These are phyloP conservation scores for Colletotrichum sp. DNA, from an alignment of 2,329 filamentous ascomycete species.

Conservation along the genomic window DNA sequence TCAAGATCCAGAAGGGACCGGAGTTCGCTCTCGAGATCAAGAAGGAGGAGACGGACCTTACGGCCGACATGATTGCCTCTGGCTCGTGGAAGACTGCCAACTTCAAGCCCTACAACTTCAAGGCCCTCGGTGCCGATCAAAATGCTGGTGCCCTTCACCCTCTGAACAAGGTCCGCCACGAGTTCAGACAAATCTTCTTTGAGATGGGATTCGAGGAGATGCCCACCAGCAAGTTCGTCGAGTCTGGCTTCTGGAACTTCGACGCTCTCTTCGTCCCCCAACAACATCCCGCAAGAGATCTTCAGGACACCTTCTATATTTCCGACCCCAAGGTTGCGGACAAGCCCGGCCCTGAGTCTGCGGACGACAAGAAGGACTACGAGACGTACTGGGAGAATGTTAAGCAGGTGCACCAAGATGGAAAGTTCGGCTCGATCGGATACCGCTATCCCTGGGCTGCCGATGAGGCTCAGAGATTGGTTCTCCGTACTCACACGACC, in stretches of 20 bases:
- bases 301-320: conserved; percentile 99
- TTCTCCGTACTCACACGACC: conserved; percentile 95
- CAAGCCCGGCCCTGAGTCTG: conserved; percentile 61
- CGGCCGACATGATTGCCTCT: conserved; percentile 86
- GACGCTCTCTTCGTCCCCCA: conserved; percentile 24
- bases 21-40: conserved; percentile 90
- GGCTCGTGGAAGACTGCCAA: conserved; percentile 91
- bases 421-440: conserved; percentile 93
- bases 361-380: conserved; percentile 70
- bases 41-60: conserved; percentile 95
- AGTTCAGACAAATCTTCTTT: conserved; percentile 98
- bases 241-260: conserved; percentile 87
- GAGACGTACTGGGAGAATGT: conserved; percentile 89
- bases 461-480: conserved; percentile 84
- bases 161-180: conserved; percentile 92
- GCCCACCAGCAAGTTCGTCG: conserved; percentile 91
- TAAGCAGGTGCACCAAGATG: conserved; percentile 83
- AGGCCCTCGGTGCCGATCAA: conserved; percentile 69
- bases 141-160: conserved; percentile 67
- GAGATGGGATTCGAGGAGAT: conserved; percentile 99
- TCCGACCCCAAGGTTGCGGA: conserved; percentile 84
- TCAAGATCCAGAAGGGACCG: conserved; percentile 81
- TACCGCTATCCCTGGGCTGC: conserved; percentile 95
- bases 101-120: conserved; percentile 87
- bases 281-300: conserved; percentile 95